These are phyloP conservation scores for Talaromyces sp. DNA, from an alignment of 2,329 filamentous ascomycete genomes.

Conservation along the genomic window DNA sequence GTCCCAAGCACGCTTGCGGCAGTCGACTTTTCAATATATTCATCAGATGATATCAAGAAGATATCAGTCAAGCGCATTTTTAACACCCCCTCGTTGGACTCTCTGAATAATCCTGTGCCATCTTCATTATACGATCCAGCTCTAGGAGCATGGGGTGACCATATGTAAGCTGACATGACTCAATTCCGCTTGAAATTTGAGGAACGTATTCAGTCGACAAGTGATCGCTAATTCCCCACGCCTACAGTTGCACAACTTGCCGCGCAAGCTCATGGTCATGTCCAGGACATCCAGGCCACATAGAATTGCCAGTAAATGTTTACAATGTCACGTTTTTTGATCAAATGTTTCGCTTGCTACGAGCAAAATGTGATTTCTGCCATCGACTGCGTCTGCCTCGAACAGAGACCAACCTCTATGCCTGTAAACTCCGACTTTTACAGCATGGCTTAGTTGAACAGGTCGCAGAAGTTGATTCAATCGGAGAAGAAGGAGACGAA, in stretches of 20 bases:
- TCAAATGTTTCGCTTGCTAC: constrained; percentile 77
- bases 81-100: constrained; percentile 92
- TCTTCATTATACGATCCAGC: constrained; percentile 91
- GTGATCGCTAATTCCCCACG: constrained; percentile 11
- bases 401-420: constrained; percentile 70
- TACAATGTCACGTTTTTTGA: constrained; percentile 98
- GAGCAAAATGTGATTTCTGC: constrained; percentile 88
- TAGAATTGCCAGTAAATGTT: constrained; percentile 86
- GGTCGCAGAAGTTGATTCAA: constrained; percentile 54
- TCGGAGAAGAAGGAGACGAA: constrained; percentile 54
- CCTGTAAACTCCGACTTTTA: constrained; percentile 79
- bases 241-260: constrained; percentile 81
- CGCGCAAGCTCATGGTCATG: constrained; percentile 76
- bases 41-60: constrained; percentile 73
- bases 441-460: constrained; percentile 77
- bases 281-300: constrained; percentile 90
- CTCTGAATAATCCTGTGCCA: constrained; percentile 78
- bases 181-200: constrained; percentile 8
- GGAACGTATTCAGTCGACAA: background rate
- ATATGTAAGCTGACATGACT: constrained; percentile 55
- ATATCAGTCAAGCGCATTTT: constrained; percentile 93
- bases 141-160: constrained; percentile 82
- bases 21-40: constrained; percentile 86
- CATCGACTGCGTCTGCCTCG: constrained; percentile 77
- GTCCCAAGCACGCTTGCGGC: constrained; percentile 77